These are phyloP conservation scores for Iberis amara DNA, from an alignment of 441 rosid species.

Conservation along the genomic window DNA sequence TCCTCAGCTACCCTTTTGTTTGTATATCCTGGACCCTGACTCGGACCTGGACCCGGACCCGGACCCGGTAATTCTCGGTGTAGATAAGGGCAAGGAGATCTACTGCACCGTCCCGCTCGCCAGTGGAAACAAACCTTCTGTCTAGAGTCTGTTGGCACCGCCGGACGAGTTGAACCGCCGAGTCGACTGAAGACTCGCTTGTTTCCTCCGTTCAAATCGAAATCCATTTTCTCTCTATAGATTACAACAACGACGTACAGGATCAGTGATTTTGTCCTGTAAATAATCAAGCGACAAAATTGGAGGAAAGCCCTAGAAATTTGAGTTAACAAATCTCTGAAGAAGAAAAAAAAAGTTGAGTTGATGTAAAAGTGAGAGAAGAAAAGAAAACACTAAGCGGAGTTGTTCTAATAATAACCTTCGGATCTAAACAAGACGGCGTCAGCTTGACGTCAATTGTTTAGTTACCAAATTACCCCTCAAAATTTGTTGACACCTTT, in stretches of 20 bases:
- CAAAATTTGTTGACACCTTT: conserved; percentile 3
- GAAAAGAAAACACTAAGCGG: neutral
- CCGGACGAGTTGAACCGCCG: conserved; percentile 37
- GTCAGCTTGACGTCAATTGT: conserved; percentile 23
- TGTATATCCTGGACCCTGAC: conserved; percentile 19
- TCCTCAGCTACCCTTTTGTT: conserved; percentile 69
- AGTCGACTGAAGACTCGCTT: conserved; percentile 69
- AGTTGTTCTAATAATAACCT: conserved; percentile 22
- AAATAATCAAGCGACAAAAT: too few relatives aligned
- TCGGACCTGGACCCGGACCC: conserved; percentile 28
- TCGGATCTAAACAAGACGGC: conserved; percentile 22
- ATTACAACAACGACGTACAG: too few relatives aligned
- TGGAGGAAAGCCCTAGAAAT: conserved; percentile 31
- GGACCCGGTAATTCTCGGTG: conserved; percentile 69
- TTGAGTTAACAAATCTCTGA: too few relatives aligned
- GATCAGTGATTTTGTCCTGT: too few relatives aligned
- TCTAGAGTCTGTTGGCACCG: conserved; percentile 36
- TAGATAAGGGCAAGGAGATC: conserved; percentile 65
- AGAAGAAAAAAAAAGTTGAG: too few relatives aligned
- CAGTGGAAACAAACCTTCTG: conserved; percentile 80
- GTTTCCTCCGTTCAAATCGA: conserved; percentile 60
- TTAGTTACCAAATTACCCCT: conserved; percentile 14
- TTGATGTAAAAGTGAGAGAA: too few relatives aligned
- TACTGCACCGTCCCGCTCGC: conserved; percentile 78
- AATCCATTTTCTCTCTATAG: too few relatives aligned